phyloP scores from a whole-genome alignment of 257 asterid species.

The Solanum rostratum region DNA sequence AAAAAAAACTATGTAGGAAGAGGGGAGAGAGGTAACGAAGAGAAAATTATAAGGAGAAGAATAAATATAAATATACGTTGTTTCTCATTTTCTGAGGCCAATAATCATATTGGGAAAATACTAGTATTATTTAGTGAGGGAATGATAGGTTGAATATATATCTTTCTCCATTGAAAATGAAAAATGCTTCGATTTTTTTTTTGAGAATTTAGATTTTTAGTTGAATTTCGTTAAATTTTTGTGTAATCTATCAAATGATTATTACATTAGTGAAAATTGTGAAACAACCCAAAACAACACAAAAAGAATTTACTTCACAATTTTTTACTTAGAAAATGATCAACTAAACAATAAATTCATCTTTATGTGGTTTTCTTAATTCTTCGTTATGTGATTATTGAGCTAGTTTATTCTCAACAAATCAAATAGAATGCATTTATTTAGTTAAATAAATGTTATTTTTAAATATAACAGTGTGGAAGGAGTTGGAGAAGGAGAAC shows the following conservation, averaged over 20 bases:
- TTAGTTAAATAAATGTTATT: not conserved
- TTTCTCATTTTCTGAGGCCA: not conserved
- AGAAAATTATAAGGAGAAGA: too few relatives aligned
- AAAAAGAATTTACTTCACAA: not conserved
- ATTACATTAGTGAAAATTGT: not conserved
- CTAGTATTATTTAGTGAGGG: not conserved
- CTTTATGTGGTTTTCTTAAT: not conserved
- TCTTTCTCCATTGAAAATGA: too few relatives aligned
- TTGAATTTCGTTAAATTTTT: too few relatives aligned
- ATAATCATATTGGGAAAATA: too few relatives aligned
- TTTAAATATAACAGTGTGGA: constrained; percentile 48
- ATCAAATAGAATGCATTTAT: not conserved
- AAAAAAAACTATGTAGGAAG: too few relatives aligned
- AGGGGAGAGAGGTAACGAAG: too few relatives aligned
- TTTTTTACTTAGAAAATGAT: too few relatives aligned
- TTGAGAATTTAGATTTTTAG: too few relatives aligned
- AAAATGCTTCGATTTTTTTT: too few relatives aligned
- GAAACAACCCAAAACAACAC: not conserved
- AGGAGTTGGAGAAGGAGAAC: constrained; percentile 64
- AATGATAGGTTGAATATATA: too few relatives aligned
- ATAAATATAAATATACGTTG: too few relatives aligned
- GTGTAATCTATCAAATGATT: not conserved
- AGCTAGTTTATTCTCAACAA: not conserved
- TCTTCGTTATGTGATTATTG: not conserved
- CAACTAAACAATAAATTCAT: not conserved